phyloP scores from a whole-genome alignment of 805 yeast genomes.

The Nakazawaea populi region DNA sequence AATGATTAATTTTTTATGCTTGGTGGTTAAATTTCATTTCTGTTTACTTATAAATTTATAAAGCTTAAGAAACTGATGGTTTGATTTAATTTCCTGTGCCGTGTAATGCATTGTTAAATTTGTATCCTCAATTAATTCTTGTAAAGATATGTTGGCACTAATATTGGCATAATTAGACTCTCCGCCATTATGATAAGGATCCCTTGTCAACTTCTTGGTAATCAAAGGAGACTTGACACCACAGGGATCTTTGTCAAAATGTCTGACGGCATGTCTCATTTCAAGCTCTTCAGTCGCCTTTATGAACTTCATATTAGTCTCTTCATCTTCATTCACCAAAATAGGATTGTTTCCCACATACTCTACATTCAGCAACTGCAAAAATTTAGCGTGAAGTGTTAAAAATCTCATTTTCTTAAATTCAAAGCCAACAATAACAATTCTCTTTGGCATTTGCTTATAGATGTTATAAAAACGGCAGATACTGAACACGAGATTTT shows the following conservation, averaged over 20 bases:
- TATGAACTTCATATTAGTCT: conserved; percentile 33
- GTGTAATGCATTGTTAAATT: conserved; percentile 1
- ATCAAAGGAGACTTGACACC: conserved; percentile 42
- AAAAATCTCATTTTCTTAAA: conserved; percentile 63
- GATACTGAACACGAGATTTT: conserved; percentile 61
- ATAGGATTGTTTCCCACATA: conserved; percentile 57
- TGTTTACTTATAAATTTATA: conserved; percentile 3
- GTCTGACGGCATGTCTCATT: conserved; percentile 42
- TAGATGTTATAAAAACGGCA: conserved; percentile 43
- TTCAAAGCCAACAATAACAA: conserved; percentile 67
- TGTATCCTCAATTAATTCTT: background rate
- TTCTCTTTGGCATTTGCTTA: conserved; percentile 39
- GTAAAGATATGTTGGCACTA: background rate
- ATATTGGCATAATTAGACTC: background rate
- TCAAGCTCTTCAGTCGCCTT: conserved; percentile 44
- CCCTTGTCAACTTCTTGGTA: conserved; percentile 45
- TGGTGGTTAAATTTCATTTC: too few species aligned
- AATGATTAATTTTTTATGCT: conserved; percentile 5
- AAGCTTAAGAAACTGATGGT: background rate
- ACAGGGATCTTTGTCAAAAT: conserved; percentile 51
- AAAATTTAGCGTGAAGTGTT: conserved; percentile 45
- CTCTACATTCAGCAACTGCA: conserved; percentile 36
- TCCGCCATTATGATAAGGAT: conserved; percentile 40
- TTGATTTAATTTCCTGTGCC: background rate
- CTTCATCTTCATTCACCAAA: conserved; percentile 14